Conservation (phyloP, 2,329 filamentous ascomycete genomes). For the Colletotrichum paranaense region DNA sequence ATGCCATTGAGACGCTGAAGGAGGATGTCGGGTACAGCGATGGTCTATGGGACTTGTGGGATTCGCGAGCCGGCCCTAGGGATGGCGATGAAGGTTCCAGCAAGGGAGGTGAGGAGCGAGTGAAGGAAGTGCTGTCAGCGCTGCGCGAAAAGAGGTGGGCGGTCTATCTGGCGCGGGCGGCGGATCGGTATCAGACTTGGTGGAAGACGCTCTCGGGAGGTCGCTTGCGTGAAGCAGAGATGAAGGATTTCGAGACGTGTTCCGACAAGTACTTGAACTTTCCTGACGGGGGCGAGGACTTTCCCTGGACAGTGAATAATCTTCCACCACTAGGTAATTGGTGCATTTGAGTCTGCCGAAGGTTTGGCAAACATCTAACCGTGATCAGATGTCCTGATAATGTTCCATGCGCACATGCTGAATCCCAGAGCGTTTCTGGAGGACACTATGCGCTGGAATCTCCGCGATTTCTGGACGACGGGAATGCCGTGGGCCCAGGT, state of each 20-base stretch:
- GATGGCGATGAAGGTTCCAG: constrained; percentile 32
- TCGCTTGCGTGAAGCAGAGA: constrained; percentile 49
- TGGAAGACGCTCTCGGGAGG: constrained; percentile 56
- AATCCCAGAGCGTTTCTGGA: constrained; percentile 81
- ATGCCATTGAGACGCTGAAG: constrained; percentile 74
- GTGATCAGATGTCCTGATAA: constrained; percentile 76
- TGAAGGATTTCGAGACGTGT: constrained; percentile 39
- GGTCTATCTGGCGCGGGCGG: constrained; percentile 75
- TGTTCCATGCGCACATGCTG: constrained; percentile 83
- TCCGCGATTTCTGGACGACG: constrained; percentile 67
- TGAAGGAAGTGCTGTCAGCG: constrained; percentile 56
- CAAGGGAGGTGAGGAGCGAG: constrained; percentile 43
- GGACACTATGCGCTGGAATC: constrained; percentile 72
- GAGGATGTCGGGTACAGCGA: constrained; percentile 74
- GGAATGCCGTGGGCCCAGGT: constrained; percentile 75
- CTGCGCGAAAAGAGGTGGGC: constrained; percentile 81
- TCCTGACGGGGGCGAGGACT: constrained; percentile 40
- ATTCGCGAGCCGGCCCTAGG: constrained; percentile 50
- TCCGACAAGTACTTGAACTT: constrained; percentile 48
- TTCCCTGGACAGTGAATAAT: constrained; percentile 51
- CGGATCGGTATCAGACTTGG: constrained; percentile 76
- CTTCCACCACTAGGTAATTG: constrained; percentile 70
- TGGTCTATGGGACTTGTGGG: constrained; percentile 73
- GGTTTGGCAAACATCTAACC: neutral
- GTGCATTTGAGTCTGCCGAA: constrained; percentile 1